Base-by-base conservation (phyloP, 305 asterid genomes). In the Solanum chacoense region DNA sequence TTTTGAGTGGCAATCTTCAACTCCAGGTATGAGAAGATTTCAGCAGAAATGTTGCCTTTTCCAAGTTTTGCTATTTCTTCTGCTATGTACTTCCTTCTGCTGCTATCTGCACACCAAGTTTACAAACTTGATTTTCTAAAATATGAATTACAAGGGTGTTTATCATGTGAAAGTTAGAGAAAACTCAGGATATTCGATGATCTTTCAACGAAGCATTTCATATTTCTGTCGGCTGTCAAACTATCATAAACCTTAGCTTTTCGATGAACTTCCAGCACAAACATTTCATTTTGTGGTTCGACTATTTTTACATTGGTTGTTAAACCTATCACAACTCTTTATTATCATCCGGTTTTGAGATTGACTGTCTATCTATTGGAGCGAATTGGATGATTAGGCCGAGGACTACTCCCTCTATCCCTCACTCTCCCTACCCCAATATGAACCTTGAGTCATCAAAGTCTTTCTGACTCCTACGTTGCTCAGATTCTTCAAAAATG, bases 31-130 rank as follows among this genome's bases (percentile, higher is more conserved):
- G 98, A 81, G 93, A 97, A 93, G 77, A 92, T 91, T 9, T 96
- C 93, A 20, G 96, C 94, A 24, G 94, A 91, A 78, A 94, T 92
- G 67, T 94, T 95, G 40, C 95, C 94, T 89, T 95, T 94, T n/a
- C 99, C 98, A 8, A 94, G 90, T 89, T 96, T 94, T 85, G 90
- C 93, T 59, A 91, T 88, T 88, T 92, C 93, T 86, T 90, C 90
- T 28, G 86, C 88, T 90, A 92, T 91, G 72, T 92, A 90, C 28
- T 87, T 90, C 90, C 87, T 88, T 71, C 90, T 92, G 90, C 88
- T 89, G 90, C 92, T 89, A 89, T 96, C 99, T 97, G 97, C 93
- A 91, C 86, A 20, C 20, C 86, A 83, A 1, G 24, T 38, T 79
- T 7, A 38, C 65, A 38, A 38, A 2, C 63, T 78, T 37, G 12